Evolutionary conservation across 1,139 yeast species (phyloP).

Genomic region (Taiozyma sp.): DNA sequence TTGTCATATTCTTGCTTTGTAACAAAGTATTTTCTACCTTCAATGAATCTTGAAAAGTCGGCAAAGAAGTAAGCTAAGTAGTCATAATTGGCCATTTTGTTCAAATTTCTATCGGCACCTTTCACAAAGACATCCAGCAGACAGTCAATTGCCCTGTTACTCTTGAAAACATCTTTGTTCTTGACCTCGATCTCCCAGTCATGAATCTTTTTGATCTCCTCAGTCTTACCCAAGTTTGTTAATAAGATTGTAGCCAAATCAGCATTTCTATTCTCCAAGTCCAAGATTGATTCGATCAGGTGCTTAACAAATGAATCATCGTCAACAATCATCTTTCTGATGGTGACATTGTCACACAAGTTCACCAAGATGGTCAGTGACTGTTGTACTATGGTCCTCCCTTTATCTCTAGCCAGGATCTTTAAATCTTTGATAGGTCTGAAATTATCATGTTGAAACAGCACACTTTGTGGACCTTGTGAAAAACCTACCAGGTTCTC

Average conservation of each 20-base stretch:
- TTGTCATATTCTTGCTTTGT: slow-evolving; percentile 65
- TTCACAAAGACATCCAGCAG: slow-evolving; percentile 88
- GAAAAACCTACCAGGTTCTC: slow-evolving; percentile 83
- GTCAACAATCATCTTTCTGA: slow-evolving; percentile 55
- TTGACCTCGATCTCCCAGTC: slow-evolving; percentile 37
- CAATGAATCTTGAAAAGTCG: slow-evolving; percentile 69
- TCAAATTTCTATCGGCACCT: slow-evolving; percentile 68
- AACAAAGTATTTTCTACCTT: slow-evolving; percentile 74
- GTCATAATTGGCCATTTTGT: slow-evolving; percentile 70
- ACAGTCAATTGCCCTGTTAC: slow-evolving; percentile 66
- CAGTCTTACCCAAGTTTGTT: slow-evolving; percentile 80
- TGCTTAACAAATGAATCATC: slow-evolving; percentile 56
- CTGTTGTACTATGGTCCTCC: slow-evolving; percentile 53
- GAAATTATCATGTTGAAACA: slow-evolving; percentile 67
- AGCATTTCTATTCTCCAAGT: slow-evolving; percentile 57
- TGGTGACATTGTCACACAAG: slow-evolving; percentile 62
- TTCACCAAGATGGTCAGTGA: slow-evolving; percentile 80
- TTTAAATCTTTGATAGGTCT: slow-evolving; percentile 75
- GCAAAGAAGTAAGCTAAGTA: slow-evolving; percentile 87
- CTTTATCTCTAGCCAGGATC: slow-evolving; percentile 43
- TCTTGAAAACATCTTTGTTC: slow-evolving; percentile 42
- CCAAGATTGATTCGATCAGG: slow-evolving; percentile 49
- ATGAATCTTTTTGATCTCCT: slow-evolving; percentile 51
- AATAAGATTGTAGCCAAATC: slow-evolving; percentile 81
- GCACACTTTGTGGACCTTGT: slow-evolving; percentile 55